Evolutionary conservation across 1,139 yeast species (phyloP).

Genomic region (Saccharomyces pastorianus): DNA sequence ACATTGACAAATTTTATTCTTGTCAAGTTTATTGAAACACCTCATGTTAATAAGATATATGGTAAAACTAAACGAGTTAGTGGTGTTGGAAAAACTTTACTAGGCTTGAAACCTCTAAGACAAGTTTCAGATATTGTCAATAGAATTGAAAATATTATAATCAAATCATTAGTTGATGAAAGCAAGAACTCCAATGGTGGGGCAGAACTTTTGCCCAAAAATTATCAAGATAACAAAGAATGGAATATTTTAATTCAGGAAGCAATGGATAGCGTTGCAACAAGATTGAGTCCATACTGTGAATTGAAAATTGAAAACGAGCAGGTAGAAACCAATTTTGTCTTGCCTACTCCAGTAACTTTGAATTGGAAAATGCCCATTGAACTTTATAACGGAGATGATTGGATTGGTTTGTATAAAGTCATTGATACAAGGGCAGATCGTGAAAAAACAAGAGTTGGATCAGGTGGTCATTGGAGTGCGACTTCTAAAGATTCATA

Average conservation of each 20-base stretch:
- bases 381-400: conserved; percentile 36
- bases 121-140: conserved; percentile 32
- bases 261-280: conserved; percentile 2
- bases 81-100: conserved; percentile 55
- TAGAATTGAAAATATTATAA: conserved; percentile 20
- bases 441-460: conserved; percentile 49
- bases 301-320: conserved; percentile 1
- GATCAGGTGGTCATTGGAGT: conserved; percentile 68
- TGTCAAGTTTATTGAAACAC: conserved; percentile 67
- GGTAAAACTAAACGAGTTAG: conserved; percentile 50
- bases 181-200: neutral
- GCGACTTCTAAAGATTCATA: conserved; percentile 37
- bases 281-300: conserved; percentile 3
- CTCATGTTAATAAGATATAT: conserved; percentile 72
- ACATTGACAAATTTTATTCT: conserved; percentile 58
- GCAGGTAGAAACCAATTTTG: conserved; percentile 5
- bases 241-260: conserved; percentile 2
- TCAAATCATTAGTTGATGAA: neutral
- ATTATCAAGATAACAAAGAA: conserved; percentile 1
- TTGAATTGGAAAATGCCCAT: conserved; percentile 53
- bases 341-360: conserved; percentile 39
- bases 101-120: conserved; percentile 31
- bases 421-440: conserved; percentile 56
- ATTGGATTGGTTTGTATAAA: conserved; percentile 77
- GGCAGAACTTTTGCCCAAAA: conserved; percentile 1